Base-by-base conservation (phyloP, 2,329 filamentous ascomycete genomes). In the Claviceps digitariae region DNA sequence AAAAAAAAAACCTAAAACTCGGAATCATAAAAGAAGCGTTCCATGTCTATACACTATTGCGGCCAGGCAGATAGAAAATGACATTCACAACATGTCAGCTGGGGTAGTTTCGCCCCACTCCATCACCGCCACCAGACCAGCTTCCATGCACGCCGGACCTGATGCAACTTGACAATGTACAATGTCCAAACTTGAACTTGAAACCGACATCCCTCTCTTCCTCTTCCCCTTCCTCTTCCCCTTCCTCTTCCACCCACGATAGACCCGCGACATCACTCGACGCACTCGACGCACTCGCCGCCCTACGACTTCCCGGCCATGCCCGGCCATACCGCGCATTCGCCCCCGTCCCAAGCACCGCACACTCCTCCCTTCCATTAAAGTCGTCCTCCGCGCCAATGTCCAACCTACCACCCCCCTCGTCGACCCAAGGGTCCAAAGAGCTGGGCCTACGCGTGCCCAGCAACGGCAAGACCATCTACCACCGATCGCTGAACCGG, bases 381-480 rank as follows among this genome's bases (percentile, higher is more conserved):
- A 43, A 17, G 4, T 10, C 6, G 13, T 29, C 21, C 5, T n/a
- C 44, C 25, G 15, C 15, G n/a, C 15, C 23, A 27, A 79, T 79
- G 76, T 70, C 75, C 55, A 78, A 75, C 64, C 65, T 75, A 44
- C 75, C 76, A 60, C 67, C 74, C 54, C 64, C 69, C 25, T 48
- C 45, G 27, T 29, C 45, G 29, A 21, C 40, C 15, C 45, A 47
- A 41, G 66, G 71, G 55, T 68, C 70, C 60, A 74, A 75, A 65
- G 75, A 76, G 59, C 67, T 76, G 36, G 84, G 87, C 27, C 83
- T 98, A 57, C 87, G 90, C 60, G 88, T 94, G 64, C 91, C 93
- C 48, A 87, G 87, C 54, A 95, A 83, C 69, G 89, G 90, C 73
- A 97, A 97, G 74, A 95, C 90, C 59, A 97, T 98, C 73, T 98